These are phyloP conservation scores for Collybia mongolica DNA, from an alignment of 768 basidiomycete genomes.

Conservation along the genomic window DNA sequence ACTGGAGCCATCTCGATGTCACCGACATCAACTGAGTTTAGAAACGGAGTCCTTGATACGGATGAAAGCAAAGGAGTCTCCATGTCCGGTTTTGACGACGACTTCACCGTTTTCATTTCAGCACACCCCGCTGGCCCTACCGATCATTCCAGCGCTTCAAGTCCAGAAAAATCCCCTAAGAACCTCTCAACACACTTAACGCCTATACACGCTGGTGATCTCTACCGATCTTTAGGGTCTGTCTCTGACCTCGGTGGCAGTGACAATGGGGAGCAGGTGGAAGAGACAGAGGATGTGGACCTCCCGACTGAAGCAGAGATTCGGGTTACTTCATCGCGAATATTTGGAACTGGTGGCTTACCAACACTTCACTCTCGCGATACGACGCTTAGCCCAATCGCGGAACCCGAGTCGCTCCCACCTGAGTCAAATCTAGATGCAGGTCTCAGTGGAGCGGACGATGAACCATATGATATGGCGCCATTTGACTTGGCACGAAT, in stretches of 20 bases:
- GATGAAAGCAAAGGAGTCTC: conserved; percentile 2
- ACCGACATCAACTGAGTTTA: conserved; percentile 19
- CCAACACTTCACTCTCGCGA: too few relatives aligned
- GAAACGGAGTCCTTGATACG: not conserved
- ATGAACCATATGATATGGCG: conserved; percentile 31
- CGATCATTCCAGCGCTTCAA: conserved; percentile 22
- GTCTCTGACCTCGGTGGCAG: conserved; percentile 56
- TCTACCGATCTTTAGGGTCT: conserved; percentile 57
- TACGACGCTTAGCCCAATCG: not conserved
- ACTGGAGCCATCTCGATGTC: conserved; percentile 25
- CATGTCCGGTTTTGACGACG: conserved; percentile 65
- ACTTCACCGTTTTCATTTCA: conserved; percentile 75
- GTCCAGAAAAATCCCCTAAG: conserved; percentile 16
- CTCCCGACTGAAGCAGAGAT: conserved; percentile 52
- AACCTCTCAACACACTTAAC: conserved; percentile 15
- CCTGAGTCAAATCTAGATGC: not conserved
- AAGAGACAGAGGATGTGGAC: conserved; percentile 23
- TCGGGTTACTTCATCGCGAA: conserved; percentile 41
- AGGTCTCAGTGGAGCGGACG: not conserved
- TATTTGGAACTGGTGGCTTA: conserved; percentile 38
- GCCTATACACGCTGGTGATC: conserved; percentile 16
- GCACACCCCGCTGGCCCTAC: conserved; percentile 34
- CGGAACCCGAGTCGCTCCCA: not conserved
- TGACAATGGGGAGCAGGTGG: conserved; percentile 28
- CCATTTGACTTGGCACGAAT: conserved; percentile 65